Conservation (phyloP, 331 rosid species). For the Pyracantha coccinea region DNA sequence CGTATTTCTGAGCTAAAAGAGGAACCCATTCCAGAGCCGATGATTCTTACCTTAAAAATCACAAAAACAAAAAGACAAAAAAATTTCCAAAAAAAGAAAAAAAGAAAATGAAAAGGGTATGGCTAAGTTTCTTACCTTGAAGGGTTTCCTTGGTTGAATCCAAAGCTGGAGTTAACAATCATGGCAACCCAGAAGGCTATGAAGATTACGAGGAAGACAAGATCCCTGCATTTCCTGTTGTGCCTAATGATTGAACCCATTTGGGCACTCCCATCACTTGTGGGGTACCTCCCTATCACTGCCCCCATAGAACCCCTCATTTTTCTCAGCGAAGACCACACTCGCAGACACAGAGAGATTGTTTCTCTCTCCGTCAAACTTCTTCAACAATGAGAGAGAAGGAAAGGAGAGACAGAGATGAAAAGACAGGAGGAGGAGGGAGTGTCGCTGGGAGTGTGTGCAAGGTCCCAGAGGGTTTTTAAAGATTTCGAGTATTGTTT, state of each 20-base stretch:
- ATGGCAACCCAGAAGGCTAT: slow-evolving; percentile 92
- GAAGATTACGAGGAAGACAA: slow-evolving; percentile 65
- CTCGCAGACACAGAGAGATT: background rate
- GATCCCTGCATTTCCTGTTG: slow-evolving; percentile 81
- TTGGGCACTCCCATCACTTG: slow-evolving; percentile 78
- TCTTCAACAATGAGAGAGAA: slow-evolving; percentile 11
- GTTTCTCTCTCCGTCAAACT: slow-evolving; percentile 4
- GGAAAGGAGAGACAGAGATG: background rate
- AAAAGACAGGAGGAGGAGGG: background rate
- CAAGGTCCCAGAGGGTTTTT: slow-evolving; percentile 2
- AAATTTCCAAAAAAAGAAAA: slow-evolving; percentile 1
- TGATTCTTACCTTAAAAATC: slow-evolving; percentile 3
- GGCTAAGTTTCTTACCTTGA: slow-evolving; percentile 44
- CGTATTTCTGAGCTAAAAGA: background rate
- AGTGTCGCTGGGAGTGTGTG: slow-evolving; percentile 8
- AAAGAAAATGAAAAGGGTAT: background rate
- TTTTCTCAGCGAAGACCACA: background rate
- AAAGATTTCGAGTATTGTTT: slow-evolving; percentile 26
- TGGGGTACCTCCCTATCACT: slow-evolving; percentile 83
- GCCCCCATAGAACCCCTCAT: slow-evolving; percentile 99
- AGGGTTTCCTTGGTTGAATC: slow-evolving; percentile 88
- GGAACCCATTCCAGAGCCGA: slow-evolving; percentile 14
- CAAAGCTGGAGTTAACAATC: slow-evolving; percentile 98
- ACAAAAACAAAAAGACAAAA: slow-evolving; percentile 6
- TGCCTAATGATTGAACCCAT: slow-evolving; percentile 75